Percentiles rank a stretch among this genome's conserved stretches.
phyloP scores from a whole-genome alignment of 140 eudicot genomes.

The Ambrosia hybrid region DNA sequence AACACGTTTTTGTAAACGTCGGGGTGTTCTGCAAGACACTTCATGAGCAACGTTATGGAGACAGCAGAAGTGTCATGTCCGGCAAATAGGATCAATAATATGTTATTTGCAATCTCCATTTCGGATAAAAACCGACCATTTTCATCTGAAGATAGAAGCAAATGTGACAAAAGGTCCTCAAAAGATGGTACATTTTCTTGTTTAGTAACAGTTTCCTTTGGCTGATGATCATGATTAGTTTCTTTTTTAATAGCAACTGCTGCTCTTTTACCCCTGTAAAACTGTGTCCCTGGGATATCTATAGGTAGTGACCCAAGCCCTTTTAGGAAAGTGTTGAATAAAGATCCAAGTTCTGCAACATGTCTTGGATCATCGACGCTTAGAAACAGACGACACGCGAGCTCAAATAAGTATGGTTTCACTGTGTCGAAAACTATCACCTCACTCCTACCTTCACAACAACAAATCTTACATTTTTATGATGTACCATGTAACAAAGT shows the following conservation, averaged over 20 bases:
- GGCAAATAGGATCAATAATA: slow-evolving; percentile 55
- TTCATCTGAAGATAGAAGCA: slow-evolving; percentile 51
- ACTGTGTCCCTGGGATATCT: slow-evolving; percentile 57
- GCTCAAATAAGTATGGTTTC: slow-evolving; percentile 53
- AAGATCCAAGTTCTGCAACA: slow-evolving; percentile 39
- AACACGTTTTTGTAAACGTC: slow-evolving; percentile 49
- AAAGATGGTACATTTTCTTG: slow-evolving; percentile 33
- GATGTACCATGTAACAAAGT: background rate
- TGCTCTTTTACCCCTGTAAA: slow-evolving; percentile 43
- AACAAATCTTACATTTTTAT: slow-evolving; percentile 2
- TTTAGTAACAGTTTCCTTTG: slow-evolving; percentile 44
- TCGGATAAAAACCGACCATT: slow-evolving; percentile 54
- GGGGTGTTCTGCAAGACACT: slow-evolving; percentile 59
- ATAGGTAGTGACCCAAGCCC: slow-evolving; percentile 48
- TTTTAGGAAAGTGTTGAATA: slow-evolving; percentile 51
- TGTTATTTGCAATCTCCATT: slow-evolving; percentile 51
- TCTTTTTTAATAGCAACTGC: slow-evolving; percentile 42
- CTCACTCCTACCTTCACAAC: slow-evolving; percentile 43
- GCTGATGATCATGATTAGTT: slow-evolving; percentile 33
- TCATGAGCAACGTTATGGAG: slow-evolving; percentile 53
- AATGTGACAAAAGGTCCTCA: slow-evolving; percentile 57
- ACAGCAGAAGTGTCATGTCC: slow-evolving; percentile 66
- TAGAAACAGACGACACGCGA: slow-evolving; percentile 56
- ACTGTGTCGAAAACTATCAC: slow-evolving; percentile 46
- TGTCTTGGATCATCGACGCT: slow-evolving; percentile 41